These are phyloP conservation scores for Deinandra increscens DNA, from an alignment of 129 eudicot species.

Conservation along the genomic window DNA sequence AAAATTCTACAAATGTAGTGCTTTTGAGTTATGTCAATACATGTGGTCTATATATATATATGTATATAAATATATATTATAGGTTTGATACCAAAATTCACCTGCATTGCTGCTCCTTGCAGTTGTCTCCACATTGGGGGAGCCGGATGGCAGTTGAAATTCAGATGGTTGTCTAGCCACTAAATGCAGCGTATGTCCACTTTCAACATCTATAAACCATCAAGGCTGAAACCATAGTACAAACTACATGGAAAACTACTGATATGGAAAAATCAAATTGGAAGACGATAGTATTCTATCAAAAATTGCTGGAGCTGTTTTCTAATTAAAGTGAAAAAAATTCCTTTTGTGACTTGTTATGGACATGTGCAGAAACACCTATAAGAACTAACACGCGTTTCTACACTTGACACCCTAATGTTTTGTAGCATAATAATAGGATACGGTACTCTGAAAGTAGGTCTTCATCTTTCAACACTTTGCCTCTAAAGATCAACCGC, in stretches of 20 bases:
- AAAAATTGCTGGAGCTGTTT: no score
- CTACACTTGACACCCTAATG: not conserved
- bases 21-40: not conserved
- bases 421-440: slow-evolving; percentile 36
- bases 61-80: no score
- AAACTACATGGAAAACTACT: not conserved
- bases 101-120: slow-evolving; percentile 48
- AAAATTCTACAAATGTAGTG: not conserved
- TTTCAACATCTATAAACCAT: slow-evolving; percentile 69
- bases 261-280: not conserved
- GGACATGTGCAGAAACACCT: not conserved
- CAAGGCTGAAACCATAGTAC: slow-evolving; percentile 31
- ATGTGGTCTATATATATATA: not conserved
- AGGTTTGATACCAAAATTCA: slow-evolving; percentile 15
- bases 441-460: slow-evolving; percentile 88
- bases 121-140: slow-evolving; percentile 38
- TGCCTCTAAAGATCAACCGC: slow-evolving; percentile 90
- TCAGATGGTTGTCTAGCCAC: slow-evolving; percentile 76
- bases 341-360: not conserved
- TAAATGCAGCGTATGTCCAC: slow-evolving; percentile 84
- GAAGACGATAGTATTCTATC: not conserved
- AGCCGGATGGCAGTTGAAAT: slow-evolving; percentile 51
- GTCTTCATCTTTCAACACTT: slow-evolving; percentile 87
- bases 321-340: not conserved
- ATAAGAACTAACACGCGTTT: not conserved